These are phyloP conservation scores for Rubia balearica DNA, from an alignment of 305 asterid genomes.

Conservation along the genomic window DNA sequence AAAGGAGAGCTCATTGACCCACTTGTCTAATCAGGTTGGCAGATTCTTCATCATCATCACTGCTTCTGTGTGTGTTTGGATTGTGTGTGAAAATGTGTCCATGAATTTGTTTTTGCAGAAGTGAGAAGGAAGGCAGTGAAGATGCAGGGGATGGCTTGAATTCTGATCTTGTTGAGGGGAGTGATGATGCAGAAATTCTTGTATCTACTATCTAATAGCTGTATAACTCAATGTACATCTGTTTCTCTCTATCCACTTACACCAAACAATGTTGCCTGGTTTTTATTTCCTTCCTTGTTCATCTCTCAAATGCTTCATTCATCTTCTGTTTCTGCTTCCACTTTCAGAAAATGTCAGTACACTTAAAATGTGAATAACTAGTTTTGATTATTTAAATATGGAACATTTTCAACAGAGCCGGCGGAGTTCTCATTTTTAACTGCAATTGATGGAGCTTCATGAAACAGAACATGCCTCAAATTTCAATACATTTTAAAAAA, in stretches of 20 bases:
- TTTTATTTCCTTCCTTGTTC: neutral
- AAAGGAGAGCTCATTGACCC: conserved; percentile 86
- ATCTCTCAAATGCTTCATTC: neutral
- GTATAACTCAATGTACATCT: conserved; percentile 29
- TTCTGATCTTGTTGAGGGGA: neutral
- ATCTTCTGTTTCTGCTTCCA: neutral
- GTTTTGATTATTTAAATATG: no score
- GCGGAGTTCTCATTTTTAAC: no score
- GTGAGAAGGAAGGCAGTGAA: conserved; percentile 10
- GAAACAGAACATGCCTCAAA: no score
- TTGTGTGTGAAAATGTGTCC: neutral
- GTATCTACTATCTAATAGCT: conserved; percentile 36
- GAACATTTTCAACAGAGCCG: no score
- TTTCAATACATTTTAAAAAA: neutral
- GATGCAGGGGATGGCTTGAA: conserved; percentile 15
- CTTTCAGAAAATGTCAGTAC: no score
- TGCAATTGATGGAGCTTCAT: no score
- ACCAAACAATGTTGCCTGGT: conserved; percentile 7
- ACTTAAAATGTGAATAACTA: no score
- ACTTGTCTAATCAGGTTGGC: conserved; percentile 38
- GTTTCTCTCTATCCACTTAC: conserved; percentile 23
- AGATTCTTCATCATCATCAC: neutral
- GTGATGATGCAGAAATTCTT: conserved; percentile 25
- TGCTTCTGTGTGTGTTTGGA: neutral
- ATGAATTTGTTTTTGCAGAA: conserved; percentile 12